Base-by-base conservation (phyloP, 306 rosid species). In the Malus fusca region DNA sequence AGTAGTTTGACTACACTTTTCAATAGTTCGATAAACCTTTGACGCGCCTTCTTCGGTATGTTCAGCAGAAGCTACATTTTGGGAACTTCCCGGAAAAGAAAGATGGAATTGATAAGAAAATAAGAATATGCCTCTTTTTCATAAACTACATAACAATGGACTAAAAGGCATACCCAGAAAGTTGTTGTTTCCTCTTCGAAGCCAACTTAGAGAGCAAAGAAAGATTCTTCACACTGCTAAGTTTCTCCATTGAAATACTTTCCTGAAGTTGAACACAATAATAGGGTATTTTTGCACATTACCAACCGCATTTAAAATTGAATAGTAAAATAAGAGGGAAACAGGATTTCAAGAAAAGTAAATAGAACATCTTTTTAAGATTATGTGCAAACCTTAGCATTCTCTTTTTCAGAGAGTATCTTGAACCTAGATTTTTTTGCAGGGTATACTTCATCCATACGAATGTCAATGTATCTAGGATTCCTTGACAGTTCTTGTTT, bases 401-500 rank as follows among this genome's bases (percentile, higher is more conserved):
- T 90, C 82, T 90, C 97, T 88, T 95, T 90, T 71, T 92, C 90
- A 61, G 83, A 75, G 62, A 60, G 56, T 75, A 72, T 83, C 40
- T 82, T 80, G 44, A 83, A 75, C 84, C 82, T 85, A 21, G 88
- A 80, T 31, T 84, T 84, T 85, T 84, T 91, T 17, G 81, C 81
- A 63, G 92, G 82, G 85, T 87, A 94, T 66, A 92, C 86, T 80
- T 88, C 97, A 83, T 89, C 90, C 79, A 93, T 86, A 1, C 90
- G 90, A 10, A 89, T 88, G 44, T 87, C 91, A 35, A 78, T 80
- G 73, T 88, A 88, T 83, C 87, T 80, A 21, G 92, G 96, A n/a
- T 69, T 69, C 85, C 72, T 85, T 31, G 79, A 80, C 73, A 69
- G 26, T 62, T 82, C 88, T 3, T 79, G 74, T 80, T 85, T 90